Base-by-base conservation (phyloP, 179 eudicot genomes). In the Dionaea muscipula region DNA sequence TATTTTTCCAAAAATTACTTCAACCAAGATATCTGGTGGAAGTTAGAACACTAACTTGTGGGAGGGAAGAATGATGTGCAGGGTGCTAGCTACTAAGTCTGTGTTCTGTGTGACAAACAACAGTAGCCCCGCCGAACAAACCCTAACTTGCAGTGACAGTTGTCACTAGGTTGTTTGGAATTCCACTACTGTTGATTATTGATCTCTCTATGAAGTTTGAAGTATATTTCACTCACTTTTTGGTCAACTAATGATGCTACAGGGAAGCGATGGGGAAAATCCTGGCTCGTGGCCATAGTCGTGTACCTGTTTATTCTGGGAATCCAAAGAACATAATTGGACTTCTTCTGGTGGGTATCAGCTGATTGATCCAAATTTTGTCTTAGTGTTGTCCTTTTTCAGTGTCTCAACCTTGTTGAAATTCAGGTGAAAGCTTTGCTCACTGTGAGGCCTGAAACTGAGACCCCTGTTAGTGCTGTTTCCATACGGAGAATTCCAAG, bases 261-360 rank as follows among this genome's bases (percentile, higher is more conserved):
- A 90, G 94, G 94, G 95, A 90, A 72, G 87, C 94, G 59, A 76
- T 86, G 83, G 95, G 94, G 41, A 86, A 75, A 65, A 78, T 89
- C 63, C 86, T 89, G 31, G 93, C 95, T 35, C 83, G 85, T 39
- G 94, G 97, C 25, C 97, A 90, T 65, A 86, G 95, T 65, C 89
- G 95, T 47, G 84, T 86, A 58, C 97, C 95, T 55, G 94, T 86
- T 55, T 86, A 79, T 64, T 72, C 83, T 22, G 94, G 83, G 44
- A 79, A 77, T 72, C 90, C 85, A 51, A 80, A 67, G 53, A 86
- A 81, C 70, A 80, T 90, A 22, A 83, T 86, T 63, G 94, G 95
- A 52, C 87, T 86, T 53, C 77, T 90, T 45, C 71, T 89, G 86
- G 97, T 91, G 55, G 43, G 86, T 68, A 36, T 37, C 47, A 36